These are phyloP conservation scores for Gossypium raimondii DNA, from an alignment of 345 rosid genomes.

Conservation along the genomic window DNA sequence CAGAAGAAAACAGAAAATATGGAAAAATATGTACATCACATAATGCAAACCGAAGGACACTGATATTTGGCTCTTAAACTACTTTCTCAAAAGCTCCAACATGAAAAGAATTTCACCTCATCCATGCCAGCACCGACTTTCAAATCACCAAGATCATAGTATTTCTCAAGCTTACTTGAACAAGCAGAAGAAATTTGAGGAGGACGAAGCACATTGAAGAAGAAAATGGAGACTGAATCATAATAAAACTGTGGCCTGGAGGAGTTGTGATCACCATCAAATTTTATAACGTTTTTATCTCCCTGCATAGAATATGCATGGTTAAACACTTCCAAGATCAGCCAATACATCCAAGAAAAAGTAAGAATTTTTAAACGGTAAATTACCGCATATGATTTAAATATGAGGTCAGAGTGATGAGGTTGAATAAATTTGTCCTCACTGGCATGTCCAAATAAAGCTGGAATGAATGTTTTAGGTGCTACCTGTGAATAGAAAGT, in stretches of 20 bases:
- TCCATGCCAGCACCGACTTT: conserved; percentile 50
- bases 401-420: conserved; percentile 79
- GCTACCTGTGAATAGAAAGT: conserved; percentile 55
- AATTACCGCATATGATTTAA: conserved; percentile 64
- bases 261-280: conserved; percentile 94
- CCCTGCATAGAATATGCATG: conserved; percentile 50
- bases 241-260: conserved; percentile 88
- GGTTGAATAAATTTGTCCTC: conserved; percentile 89
- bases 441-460: conserved; percentile 85
- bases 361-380: conserved; percentile 12
- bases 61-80: background rate
- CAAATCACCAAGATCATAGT: conserved; percentile 67
- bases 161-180: conserved; percentile 72
- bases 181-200: conserved; percentile 52
- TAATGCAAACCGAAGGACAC: background rate
- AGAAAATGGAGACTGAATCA: conserved; percentile 93
- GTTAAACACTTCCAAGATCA: conserved; percentile 6
- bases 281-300: conserved; percentile 87
- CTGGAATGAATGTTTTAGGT: conserved; percentile 84
- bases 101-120: conserved; percentile 52
- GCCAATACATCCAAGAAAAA: conserved; percentile 10
- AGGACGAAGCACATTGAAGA: conserved; percentile 82
- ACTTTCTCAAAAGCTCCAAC: conserved; percentile 13
- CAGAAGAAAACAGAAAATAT: background rate
- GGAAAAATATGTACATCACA: background rate